These are phyloP conservation scores for Hymenoscyphus occultus DNA, from an alignment of 2,329 filamentous ascomycete species.

Conservation along the genomic window DNA sequence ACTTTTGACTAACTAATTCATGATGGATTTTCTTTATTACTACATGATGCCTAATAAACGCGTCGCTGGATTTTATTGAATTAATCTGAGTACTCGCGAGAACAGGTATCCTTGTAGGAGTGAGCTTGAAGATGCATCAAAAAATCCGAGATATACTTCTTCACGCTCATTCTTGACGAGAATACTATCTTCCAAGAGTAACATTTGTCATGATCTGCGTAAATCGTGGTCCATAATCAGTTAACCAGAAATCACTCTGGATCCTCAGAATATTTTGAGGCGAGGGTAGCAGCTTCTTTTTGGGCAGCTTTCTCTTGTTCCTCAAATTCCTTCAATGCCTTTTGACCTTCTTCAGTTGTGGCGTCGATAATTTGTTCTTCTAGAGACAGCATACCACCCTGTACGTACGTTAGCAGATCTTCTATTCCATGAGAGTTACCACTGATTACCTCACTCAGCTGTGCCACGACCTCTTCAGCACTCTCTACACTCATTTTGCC, in stretches of 20 bases:
- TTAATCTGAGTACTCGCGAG: not conserved
- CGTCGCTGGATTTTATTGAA: not conserved
- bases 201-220: not conserved
- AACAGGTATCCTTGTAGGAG: not conserved
- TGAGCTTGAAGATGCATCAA: not conserved
- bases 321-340: slow-evolving; percentile 73
- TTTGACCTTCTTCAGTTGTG: slow-evolving; percentile 81
- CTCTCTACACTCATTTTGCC: slow-evolving; percentile 87
- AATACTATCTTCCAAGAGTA: not conserved
- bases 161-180: not conserved
- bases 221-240: not conserved
- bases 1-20: slow-evolving; percentile 3
- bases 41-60: not conserved
- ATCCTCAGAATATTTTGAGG: slow-evolving; percentile 35
- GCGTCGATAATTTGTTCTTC: slow-evolving; percentile 95
- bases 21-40: not conserved
- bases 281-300: slow-evolving; percentile 15
- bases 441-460: slow-evolving; percentile 64
- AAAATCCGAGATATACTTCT: not conserved
- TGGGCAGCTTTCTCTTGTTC: slow-evolving; percentile 44
- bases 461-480: slow-evolving; percentile 78
- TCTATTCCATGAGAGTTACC: not conserved
- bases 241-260: slow-evolving; percentile 33
- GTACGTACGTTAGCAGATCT: slow-evolving; percentile 12
- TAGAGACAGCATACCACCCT: slow-evolving; percentile 83